These are phyloP conservation scores for Puccinia hordei DNA, from an alignment of 1,284 basidiomycete genomes.

Conservation along the genomic window DNA sequence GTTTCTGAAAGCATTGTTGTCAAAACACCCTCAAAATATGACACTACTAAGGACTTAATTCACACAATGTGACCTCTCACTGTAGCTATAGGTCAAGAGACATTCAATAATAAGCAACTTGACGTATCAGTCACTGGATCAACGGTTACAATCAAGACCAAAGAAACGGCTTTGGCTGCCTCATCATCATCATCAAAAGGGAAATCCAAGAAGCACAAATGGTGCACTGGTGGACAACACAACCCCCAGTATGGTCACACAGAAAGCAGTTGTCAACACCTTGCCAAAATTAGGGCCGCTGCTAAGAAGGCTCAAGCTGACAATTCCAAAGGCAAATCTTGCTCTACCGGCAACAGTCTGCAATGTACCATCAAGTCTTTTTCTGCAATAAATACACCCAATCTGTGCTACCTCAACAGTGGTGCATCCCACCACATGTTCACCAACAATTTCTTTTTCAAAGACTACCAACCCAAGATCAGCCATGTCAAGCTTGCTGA, in stretches of 20 bases:
- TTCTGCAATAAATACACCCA: not conserved
- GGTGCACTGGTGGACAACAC: conserved; percentile 11
- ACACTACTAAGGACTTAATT: not conserved
- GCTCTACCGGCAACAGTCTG: not conserved
- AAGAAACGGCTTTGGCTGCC: not conserved
- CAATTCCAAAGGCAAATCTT: not conserved
- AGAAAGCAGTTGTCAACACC: not conserved
- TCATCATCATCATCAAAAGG: not conserved
- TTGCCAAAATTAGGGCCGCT: not conserved
- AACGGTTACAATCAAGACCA: not conserved
- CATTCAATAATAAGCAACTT: not conserved
- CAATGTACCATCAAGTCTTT: not conserved
- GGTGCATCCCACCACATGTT: conserved; percentile 10
- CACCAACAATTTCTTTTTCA: not conserved
- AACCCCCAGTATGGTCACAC: conserved; percentile 14
- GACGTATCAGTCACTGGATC: not conserved
- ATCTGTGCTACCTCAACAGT: not conserved
- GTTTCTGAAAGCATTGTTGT: conserved; percentile 11
- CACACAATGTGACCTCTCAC: not conserved
- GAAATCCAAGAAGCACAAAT: not conserved
- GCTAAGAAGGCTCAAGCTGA: conserved; percentile 4
- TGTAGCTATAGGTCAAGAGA: conserved; percentile 8
- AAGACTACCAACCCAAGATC: not conserved
- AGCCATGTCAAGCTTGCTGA: not conserved
- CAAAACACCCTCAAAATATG: not conserved